These are phyloP conservation scores for Pichia eremophila DNA, from an alignment of 805 yeast species.

Conservation along the genomic window DNA sequence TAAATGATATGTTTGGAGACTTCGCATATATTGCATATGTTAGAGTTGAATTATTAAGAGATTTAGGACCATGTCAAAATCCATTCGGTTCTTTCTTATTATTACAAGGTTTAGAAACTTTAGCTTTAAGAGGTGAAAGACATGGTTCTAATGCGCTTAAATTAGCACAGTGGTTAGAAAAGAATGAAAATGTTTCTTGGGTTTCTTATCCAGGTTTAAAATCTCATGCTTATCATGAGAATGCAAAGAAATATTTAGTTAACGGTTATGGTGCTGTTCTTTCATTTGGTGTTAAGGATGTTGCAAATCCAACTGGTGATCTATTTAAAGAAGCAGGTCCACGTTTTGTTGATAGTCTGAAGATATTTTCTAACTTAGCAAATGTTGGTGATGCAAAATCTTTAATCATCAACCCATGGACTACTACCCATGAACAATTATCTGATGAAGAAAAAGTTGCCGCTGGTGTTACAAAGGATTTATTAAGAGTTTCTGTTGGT, in stretches of 20 bases:
- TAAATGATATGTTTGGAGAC: constrained; percentile 74
- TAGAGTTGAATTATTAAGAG: constrained; percentile 81
- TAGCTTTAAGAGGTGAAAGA: constrained; percentile 89
- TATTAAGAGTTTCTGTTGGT: constrained; percentile 85
- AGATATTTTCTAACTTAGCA: constrained; percentile 86
- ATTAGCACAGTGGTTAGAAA: constrained; percentile 69
- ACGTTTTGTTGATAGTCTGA: constrained; percentile 70
- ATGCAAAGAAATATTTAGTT: constrained; percentile 72
- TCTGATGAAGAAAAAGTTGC: constrained; percentile 68
- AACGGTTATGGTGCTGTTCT: constrained; percentile 82
- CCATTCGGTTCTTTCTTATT: constrained; percentile 85
- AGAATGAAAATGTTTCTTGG: constrained; percentile 63
- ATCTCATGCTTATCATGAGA: constrained; percentile 67
- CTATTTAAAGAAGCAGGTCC: constrained; percentile 74
- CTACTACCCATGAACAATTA: constrained; percentile 92
- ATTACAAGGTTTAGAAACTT: constrained; percentile 88
- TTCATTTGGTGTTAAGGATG: constrained; percentile 78
- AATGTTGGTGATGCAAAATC: constrained; percentile 97
- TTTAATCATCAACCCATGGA: constrained; percentile 90
- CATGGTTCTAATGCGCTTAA: constrained; percentile 75
- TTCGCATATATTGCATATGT: constrained; percentile 71
- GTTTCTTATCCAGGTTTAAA: constrained; percentile 89
- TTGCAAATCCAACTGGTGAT: constrained; percentile 37
- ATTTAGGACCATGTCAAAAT: constrained; percentile 79
- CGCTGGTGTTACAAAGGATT: constrained; percentile 82